Conservation (phyloP, 257 asterid genomes). For the Plantago ovata region DNA sequence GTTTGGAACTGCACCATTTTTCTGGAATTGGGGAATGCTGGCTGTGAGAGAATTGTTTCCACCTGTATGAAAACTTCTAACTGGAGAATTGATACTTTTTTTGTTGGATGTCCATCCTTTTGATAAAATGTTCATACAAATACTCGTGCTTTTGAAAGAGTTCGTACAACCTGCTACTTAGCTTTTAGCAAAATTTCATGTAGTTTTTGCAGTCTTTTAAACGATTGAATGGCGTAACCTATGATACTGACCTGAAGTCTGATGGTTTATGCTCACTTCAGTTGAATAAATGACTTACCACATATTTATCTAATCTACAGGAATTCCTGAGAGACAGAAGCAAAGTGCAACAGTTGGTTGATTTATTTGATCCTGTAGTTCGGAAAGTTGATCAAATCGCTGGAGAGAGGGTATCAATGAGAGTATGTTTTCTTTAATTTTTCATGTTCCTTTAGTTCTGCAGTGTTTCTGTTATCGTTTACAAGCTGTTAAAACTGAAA, state of each 20-base stretch:
- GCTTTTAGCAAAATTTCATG: too few relatives aligned
- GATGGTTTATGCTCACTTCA: neutral
- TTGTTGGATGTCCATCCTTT: neutral
- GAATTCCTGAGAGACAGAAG: conserved; percentile 78
- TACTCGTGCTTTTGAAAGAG: neutral
- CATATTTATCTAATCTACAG: conserved; percentile 35
- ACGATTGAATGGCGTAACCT: too few relatives aligned
- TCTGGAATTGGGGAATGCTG: conserved; percentile 98
- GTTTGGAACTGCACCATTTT: conserved; percentile 90
- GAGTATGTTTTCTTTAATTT: conserved; percentile 42
- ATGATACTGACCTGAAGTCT: neutral
- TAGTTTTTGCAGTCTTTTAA: too few relatives aligned
- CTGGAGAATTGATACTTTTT: neutral
- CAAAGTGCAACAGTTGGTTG: conserved; percentile 70
- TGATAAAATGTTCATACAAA: conserved; percentile 11
- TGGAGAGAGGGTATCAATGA: conserved; percentile 90
- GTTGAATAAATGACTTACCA: conserved; percentile 10
- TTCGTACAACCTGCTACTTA: too few relatives aligned
- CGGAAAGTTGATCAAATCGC: conserved; percentile 57
- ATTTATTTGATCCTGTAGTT: conserved; percentile 75
- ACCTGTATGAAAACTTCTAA: conserved; percentile 43
- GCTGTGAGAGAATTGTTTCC: conserved; percentile 81
- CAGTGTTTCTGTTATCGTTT: neutral
- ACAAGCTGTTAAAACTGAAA: neutral
- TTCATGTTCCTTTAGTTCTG: neutral